Evolutionary conservation across 148 eudicot genomes (phyloP), one percentile per base, ranked within the genome.

Genomic region (Nyssa sinensis): DNA sequence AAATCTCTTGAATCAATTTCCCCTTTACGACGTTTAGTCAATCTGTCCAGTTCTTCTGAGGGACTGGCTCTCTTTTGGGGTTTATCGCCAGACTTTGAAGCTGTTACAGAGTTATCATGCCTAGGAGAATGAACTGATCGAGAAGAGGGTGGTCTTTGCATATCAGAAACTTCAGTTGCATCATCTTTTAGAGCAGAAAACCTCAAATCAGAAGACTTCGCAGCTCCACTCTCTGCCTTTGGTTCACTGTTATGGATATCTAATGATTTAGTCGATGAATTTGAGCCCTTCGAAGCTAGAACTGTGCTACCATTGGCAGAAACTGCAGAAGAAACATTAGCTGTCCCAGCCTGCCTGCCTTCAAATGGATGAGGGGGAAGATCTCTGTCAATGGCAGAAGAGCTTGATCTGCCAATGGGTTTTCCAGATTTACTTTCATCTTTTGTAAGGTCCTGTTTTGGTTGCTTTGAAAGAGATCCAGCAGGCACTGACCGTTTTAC

Each of bases 11-110:
- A 70, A 57, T 91, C 99, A 66, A 37, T 60, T 55, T 93, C 99
- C 16, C 85, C 91, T 77, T 93, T 96, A 66, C 98, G 84, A 32
- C 97, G 93, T 69, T 96, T 96, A 66, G 79, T 85, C 27, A 88
- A 70, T 73, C 96, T 84, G 51, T 96, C 98, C 66, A 80, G 75
- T 55, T 96, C 99, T 39, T 91, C 99, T 55, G 87, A 90, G 30
- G 98, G 94, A 75, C 97, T 89, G 59, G 82, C 75, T 83, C 99
- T 86, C 83, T 95, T 96, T 64, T 83, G 92, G 67, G 81, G 87
- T 79, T 87, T 89, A 37, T 89, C 97, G 66, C 62, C 49, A 67
- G 89, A 64, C 77, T 85, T 95, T 64, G 81, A 65, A 68, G 86
- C 30, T 75, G 74, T 71, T 7, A 29, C 68, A 2, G 72, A 66